phyloP scores from a whole-genome alignment of 176 grass and related monocot genomes.

The Melocanna baccifera region DNA sequence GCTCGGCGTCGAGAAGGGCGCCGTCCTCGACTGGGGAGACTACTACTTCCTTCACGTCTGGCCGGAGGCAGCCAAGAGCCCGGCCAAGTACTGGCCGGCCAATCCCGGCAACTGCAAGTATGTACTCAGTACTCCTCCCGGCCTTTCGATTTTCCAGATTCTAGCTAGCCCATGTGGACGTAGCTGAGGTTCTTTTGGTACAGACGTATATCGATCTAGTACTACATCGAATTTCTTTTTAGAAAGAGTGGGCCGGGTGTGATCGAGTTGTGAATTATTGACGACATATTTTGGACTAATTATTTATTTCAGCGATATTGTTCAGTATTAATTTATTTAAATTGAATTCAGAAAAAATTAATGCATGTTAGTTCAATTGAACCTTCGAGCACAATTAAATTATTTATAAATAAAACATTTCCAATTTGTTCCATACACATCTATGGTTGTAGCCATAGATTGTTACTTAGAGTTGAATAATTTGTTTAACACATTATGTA shows the following conservation, averaged over 20 bases:
- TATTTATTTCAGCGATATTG: not conserved
- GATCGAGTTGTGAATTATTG: not conserved
- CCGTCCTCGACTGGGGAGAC: constrained; percentile 85
- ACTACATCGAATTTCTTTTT: not conserved
- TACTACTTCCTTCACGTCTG: constrained; percentile 81
- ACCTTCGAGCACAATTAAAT: not conserved
- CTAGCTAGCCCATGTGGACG: constrained; percentile 9
- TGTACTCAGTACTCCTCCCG: not conserved
- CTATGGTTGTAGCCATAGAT: not conserved
- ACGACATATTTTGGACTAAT: too few species aligned
- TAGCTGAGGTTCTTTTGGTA: not conserved
- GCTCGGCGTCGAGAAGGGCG: constrained; percentile 75
- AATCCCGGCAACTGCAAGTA: constrained; percentile 64
- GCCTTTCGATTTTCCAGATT: not conserved
- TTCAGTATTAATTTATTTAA: not conserved
- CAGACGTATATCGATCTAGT: constrained; percentile 2
- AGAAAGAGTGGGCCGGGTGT: not conserved
- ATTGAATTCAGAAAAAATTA: not conserved
- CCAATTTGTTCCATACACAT: not conserved
- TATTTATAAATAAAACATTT: not conserved
- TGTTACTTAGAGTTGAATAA: not conserved
- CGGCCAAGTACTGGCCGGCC: constrained; percentile 50
- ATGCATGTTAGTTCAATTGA: not conserved
- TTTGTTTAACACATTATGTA: not conserved
- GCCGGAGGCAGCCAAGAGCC: constrained; percentile 51